A percentile compares a stretch with the other conserved stretches of the same genome.
phyloP scores from a whole-genome alignment of 768 basidiomycete genomes.

The Paxillus rubicundulus region DNA sequence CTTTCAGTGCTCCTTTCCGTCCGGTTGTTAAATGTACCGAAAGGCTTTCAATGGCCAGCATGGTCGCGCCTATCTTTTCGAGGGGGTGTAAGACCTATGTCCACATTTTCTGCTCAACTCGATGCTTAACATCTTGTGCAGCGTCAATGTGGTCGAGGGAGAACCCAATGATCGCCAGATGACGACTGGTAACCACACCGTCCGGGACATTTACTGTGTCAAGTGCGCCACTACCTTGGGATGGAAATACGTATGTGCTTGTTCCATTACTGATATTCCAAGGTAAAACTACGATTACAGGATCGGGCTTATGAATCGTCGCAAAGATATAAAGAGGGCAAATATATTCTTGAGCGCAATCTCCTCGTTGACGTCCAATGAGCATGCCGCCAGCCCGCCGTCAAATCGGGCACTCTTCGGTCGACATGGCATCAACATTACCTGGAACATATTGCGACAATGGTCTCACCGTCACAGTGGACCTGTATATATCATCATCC shows the following conservation, averaged over 20 bases:
- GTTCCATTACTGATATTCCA: not conserved
- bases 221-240: constrained; percentile 86
- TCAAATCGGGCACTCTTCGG: not conserved
- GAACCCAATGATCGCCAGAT: constrained; percentile 89
- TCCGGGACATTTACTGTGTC: constrained; percentile 91
- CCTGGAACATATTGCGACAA: constrained; percentile 8
- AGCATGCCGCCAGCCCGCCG: constrained; percentile 13
- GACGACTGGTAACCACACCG: constrained; percentile 96
- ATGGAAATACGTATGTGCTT: constrained; percentile 88
- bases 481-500: constrained; percentile 13
- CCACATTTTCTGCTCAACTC: constrained; percentile 11
- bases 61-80: constrained; percentile 92
- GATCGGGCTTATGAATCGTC: constrained; percentile 86
- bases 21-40: constrained; percentile 15
- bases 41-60: constrained; percentile 98
- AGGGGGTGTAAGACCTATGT: constrained; percentile 71
- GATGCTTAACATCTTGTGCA: constrained; percentile 30
- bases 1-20: not conserved
- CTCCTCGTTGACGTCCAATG: constrained; percentile 85
- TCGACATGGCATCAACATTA: constrained; percentile 10
- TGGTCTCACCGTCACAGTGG: constrained; percentile 16
- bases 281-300: constrained; percentile 39
- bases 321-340: constrained; percentile 98
- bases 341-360: constrained; percentile 95
- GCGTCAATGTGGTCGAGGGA: constrained; percentile 90